A percentile compares a stretch with the other conserved stretches of the same genome.
These are phyloP conservation scores for Trichosporon ovoides DNA, from an alignment of 1,284 basidiomycete genomes.

Conservation along the genomic window DNA sequence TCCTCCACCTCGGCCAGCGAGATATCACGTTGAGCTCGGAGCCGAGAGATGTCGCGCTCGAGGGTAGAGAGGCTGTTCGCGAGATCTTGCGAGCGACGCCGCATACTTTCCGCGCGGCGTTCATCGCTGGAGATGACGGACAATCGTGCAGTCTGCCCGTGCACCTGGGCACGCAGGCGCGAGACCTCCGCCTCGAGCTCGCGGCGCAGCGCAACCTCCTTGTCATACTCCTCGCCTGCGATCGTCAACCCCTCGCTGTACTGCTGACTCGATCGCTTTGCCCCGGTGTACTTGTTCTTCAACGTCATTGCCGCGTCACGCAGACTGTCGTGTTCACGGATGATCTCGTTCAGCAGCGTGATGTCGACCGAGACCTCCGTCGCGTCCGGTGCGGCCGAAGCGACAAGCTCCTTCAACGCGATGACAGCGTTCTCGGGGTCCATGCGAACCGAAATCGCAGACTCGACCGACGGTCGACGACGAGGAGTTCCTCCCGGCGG, in stretches of 20 bases:
- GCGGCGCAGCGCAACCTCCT: constrained; percentile 74
- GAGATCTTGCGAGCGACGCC: constrained; percentile 72
- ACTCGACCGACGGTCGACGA: constrained; percentile 41
- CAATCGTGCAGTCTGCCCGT: constrained; percentile 81
- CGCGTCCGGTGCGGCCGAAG: constrained; percentile 60
- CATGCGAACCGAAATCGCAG: constrained; percentile 30
- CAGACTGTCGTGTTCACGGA: constrained; percentile 64
- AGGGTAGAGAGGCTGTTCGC: constrained; percentile 68
- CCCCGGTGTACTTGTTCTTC: constrained; percentile 72
- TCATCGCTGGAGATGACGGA: constrained; percentile 75
- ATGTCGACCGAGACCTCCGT: constrained; percentile 68
- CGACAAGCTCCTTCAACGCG: constrained; percentile 50
- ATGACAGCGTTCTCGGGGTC: constrained; percentile 32
- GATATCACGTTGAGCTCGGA: constrained; percentile 85
- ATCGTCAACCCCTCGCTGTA: constrained; percentile 87
- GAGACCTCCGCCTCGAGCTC: constrained; percentile 90
- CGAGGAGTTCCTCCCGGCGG: constrained; percentile 20
- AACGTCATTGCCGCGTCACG: constrained; percentile 62
- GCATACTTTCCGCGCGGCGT: constrained; percentile 67
- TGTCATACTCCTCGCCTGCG: constrained; percentile 88
- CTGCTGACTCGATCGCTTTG: constrained; percentile 83
- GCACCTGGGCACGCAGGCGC: constrained; percentile 74
- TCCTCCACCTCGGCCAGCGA: constrained; percentile 89
- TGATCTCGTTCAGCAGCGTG: constrained; percentile 65
- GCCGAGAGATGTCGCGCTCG: constrained; percentile 79